Evolutionary conservation across 2,329 filamentous ascomycete species (phyloP).

Genomic region (Ophiostoma tasmaniense): DNA sequence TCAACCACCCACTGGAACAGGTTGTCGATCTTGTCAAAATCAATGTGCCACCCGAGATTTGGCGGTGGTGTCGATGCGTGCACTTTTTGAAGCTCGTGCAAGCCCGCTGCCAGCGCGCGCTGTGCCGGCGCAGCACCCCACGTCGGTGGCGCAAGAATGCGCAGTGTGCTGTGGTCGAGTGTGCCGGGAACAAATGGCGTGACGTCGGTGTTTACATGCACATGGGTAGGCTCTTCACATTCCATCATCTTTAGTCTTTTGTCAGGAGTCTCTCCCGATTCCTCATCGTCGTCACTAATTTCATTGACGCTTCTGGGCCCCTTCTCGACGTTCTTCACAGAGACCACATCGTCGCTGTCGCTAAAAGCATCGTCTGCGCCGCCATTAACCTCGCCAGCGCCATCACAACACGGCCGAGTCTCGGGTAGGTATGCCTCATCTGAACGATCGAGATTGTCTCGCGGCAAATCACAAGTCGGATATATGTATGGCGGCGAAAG

Average conservation of each 20-base stretch:
- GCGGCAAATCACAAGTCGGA: too few relatives aligned
- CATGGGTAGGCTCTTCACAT: neutral
- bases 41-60: conserved; percentile 76
- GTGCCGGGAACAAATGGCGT: conserved; percentile 56
- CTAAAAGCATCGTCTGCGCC: neutral
- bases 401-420: neutral
- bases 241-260: too few relatives aligned
- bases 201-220: conserved; percentile 7
- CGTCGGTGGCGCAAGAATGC: conserved; percentile 53
- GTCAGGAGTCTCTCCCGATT: neutral
- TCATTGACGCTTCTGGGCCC: neutral
- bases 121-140: conserved; percentile 57
- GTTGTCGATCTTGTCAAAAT: conserved; percentile 57
- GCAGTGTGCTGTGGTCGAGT: conserved; percentile 53
- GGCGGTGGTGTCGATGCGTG: conserved; percentile 52
- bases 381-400: neutral
- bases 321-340: neutral
- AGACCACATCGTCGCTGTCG: neutral
- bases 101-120: conserved; percentile 54
- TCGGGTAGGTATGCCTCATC: neutral
- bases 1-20: conserved; percentile 90
- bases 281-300: neutral
- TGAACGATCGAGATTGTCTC: too few relatives aligned
- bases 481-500: too few relatives aligned
- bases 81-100: conserved; percentile 53